Evolutionary conservation across 305 asterid genomes (phyloP).

Genomic region (Euphrasia arctica): DNA sequence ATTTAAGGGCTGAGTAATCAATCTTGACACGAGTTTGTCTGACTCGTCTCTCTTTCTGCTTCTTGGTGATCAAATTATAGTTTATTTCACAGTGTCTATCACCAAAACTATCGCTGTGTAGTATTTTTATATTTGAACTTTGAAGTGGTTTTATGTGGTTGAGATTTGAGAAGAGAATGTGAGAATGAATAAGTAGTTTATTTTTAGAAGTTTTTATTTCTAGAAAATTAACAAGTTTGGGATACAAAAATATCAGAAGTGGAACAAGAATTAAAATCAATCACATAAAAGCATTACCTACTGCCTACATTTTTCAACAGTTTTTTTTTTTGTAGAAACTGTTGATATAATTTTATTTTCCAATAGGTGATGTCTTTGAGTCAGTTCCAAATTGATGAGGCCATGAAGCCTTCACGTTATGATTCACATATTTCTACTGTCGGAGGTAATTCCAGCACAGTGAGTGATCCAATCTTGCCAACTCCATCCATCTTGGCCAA

Average conservation of each 20-base stretch:
- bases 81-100: background rate
- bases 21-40: slow-evolving; percentile 6
- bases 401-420: slow-evolving; percentile 68
- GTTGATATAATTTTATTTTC: slow-evolving; percentile 25
- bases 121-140: no score
- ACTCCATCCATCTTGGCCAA: slow-evolving; percentile 54
- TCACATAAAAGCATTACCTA: background rate
- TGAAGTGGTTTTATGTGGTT: background rate
- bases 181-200: background rate
- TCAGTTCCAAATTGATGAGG: slow-evolving; percentile 92
- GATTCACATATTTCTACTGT: slow-evolving; percentile 59
- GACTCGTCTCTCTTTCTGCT: background rate
- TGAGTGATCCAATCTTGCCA: slow-evolving; percentile 53
- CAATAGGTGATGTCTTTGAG: slow-evolving; percentile 83
- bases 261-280: background rate
- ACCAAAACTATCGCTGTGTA: background rate
- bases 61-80: slow-evolving; percentile 11
- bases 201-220: background rate
- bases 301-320: background rate
- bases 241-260: background rate
- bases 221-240: background rate
- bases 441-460: slow-evolving; percentile 62
- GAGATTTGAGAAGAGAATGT: background rate
- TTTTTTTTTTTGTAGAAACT: background rate
- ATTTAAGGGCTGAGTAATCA: slow-evolving; percentile 9